These are phyloP conservation scores for Lasiodiplodia sp. DNA, from an alignment of 2,329 filamentous ascomycete genomes.

Conservation along the genomic window DNA sequence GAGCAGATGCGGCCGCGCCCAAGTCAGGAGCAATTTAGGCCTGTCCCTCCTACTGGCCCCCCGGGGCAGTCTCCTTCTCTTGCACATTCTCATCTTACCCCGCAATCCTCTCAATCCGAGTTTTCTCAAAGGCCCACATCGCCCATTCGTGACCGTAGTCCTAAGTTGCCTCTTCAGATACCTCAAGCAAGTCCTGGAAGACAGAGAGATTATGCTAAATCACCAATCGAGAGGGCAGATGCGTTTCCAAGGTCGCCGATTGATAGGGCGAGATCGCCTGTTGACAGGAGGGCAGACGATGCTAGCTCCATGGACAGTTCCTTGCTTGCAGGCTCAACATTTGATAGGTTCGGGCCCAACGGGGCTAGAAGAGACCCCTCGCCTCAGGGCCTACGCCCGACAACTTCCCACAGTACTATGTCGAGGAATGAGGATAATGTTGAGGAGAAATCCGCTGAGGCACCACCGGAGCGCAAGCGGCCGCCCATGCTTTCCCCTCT, in stretches of 20 bases:
- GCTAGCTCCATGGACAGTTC: constrained; percentile 34
- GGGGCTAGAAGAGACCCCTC: constrained; percentile 40
- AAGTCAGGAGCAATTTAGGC: constrained; percentile 32
- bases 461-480: constrained; percentile 66
- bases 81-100: constrained; percentile 45
- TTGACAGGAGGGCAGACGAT: constrained; percentile 10
- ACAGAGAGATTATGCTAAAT: constrained; percentile 24
- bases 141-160: constrained; percentile 30
- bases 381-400: constrained; percentile 44
- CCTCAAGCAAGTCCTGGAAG: constrained; percentile 25
- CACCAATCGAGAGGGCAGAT: constrained; percentile 19
- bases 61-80: constrained; percentile 34
- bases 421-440: constrained; percentile 40
- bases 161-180: constrained; percentile 36
- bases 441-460: constrained; percentile 36
- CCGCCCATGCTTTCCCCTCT: constrained; percentile 68
- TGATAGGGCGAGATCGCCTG: constrained; percentile 20
- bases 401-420: constrained; percentile 46
- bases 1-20: constrained; percentile 40
- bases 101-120: constrained; percentile 50
- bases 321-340: constrained; percentile 33
- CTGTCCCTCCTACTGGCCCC: constrained; percentile 35
- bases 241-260: constrained; percentile 22
- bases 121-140: constrained; percentile 35
- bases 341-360: constrained; percentile 13